Base-by-base conservation (phyloP, 257 asterid genomes). In the Przewalskia tangutica region DNA sequence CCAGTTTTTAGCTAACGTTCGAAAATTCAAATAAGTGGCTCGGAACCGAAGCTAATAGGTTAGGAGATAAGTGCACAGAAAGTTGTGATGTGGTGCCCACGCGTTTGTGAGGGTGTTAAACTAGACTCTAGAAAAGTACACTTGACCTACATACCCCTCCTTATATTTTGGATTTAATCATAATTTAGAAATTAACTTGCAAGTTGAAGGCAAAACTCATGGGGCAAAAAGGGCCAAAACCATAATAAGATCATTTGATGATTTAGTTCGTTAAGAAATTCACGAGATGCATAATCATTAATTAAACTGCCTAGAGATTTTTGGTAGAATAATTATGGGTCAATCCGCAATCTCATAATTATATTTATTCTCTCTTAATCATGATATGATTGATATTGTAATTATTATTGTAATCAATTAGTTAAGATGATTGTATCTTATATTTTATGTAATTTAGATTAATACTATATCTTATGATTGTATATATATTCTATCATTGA, bases 11-110 rank as follows among this genome's bases (percentile, higher is more conserved):
- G 23, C 79, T 85, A 93, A 94, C 97, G 98, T 91, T 92, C 96
- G 85, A 86, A 91, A 42, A 76, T 94, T 94, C 95, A 91, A 94
- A 92, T 84, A 68, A 4, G 55, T 67, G 93, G 95, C 84, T 90
- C 85, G 95, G 91, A 73, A 6, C 89, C 94, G 88, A 84, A 88
- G 88, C 93, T 86, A 82, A 32, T 38, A 68, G 89, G 88, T 83
- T 56, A 50, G 86, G 88, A 66, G 34, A 77, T 63, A 78, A 8
- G 13, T 36, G 23, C 14, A 50, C 2, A 75, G 3, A 46, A 75
- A 7, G 62, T 75, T 50, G 5, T 2, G 79, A 75, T 50, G 79
- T 75, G 79, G 62, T 50, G 44, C 5, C 11, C 79, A 75, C 79
- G 79, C 79, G 62, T 13, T 50, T 75, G 44, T 50, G 51, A 44